Percentiles rank a stretch among this genome's conserved stretches.
These are phyloP conservation scores for Candolleomyces eurysporus DNA, from an alignment of 768 basidiomycete genomes.

Conservation along the genomic window DNA sequence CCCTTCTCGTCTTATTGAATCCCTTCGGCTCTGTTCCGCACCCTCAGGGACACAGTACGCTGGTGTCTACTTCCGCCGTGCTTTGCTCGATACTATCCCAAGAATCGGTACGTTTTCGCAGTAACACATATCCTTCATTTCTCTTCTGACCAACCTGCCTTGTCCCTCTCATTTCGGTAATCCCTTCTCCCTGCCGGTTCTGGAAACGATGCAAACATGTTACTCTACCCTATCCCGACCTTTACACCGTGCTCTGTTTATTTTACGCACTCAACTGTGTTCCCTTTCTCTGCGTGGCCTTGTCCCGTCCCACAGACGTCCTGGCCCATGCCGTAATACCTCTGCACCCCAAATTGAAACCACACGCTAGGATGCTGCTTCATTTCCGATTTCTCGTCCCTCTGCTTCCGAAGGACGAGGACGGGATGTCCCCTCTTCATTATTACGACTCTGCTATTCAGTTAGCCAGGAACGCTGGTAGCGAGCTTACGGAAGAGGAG, in stretches of 20 bases:
- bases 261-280: not conserved
- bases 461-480: conserved; percentile 57
- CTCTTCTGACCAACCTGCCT: not conserved
- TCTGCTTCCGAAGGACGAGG: conserved; percentile 55
- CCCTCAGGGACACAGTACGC: conserved; percentile 55
- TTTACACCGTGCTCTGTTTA: too few species aligned
- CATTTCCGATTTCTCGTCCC: conserved; percentile 78
- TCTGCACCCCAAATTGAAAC: conserved; percentile 64
- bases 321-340: conserved; percentile 74
- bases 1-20: not conserved
- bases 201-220: too few species aligned
- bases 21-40: not conserved
- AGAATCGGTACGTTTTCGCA: conserved; percentile 54
- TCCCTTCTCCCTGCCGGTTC: not conserved
- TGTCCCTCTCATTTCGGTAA: not conserved
- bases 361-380: conserved; percentile 74
- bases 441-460: conserved; percentile 79
- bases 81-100: conserved; percentile 68
- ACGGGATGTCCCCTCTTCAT: conserved; percentile 66
- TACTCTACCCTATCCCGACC: too few species aligned
- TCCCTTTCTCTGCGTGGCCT: not conserved
- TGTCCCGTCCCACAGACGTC: conserved; percentile 42
- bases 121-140: not conserved
- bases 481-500: conserved; percentile 66
- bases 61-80: conserved; percentile 62